Evolutionary conservation across 352 stramenopile genomes (phyloP).

Genomic region (Phytophthora ramorum): DNA sequence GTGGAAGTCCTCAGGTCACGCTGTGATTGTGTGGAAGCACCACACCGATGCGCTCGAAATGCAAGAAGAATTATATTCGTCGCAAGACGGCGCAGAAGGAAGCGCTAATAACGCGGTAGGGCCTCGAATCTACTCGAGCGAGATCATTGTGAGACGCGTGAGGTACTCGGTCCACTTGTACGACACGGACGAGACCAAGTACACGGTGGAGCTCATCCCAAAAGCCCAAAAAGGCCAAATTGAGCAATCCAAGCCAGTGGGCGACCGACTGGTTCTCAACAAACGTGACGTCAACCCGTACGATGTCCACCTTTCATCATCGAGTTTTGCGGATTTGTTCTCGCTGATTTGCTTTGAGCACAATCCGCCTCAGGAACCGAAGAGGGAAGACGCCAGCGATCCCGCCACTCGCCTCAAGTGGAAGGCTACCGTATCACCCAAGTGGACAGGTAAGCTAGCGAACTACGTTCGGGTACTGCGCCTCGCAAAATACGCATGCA

Average conservation of each 20-base stretch:
- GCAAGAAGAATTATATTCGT: neutral
- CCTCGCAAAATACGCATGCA: conserved; percentile 50
- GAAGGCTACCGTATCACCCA: conserved; percentile 30
- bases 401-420: neutral
- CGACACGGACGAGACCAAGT: conserved; percentile 35
- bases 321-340: conserved; percentile 57
- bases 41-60: neutral
- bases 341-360: conserved; percentile 35
- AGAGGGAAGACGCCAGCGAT: neutral
- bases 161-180: conserved; percentile 34
- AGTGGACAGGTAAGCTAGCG: conserved; percentile 47
- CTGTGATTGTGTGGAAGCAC: conserved; percentile 47
- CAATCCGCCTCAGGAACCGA: neutral
- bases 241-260: neutral
- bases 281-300: conserved; percentile 67
- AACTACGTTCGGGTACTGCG: conserved; percentile 60
- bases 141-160: conserved; percentile 28
- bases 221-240: conserved; percentile 12
- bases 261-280: conserved; percentile 24
- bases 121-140: conserved; percentile 49
- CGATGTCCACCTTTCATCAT: conserved; percentile 43
- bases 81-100: neutral
- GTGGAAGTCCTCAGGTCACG: conserved; percentile 14
- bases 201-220: conserved; percentile 29
- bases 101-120: neutral